A percentile compares a stretch with the other conserved stretches of the same genome.
Evolutionary conservation across 176 grass and related monocot species (phyloP).

Genomic region (Oryza australiensis): DNA sequence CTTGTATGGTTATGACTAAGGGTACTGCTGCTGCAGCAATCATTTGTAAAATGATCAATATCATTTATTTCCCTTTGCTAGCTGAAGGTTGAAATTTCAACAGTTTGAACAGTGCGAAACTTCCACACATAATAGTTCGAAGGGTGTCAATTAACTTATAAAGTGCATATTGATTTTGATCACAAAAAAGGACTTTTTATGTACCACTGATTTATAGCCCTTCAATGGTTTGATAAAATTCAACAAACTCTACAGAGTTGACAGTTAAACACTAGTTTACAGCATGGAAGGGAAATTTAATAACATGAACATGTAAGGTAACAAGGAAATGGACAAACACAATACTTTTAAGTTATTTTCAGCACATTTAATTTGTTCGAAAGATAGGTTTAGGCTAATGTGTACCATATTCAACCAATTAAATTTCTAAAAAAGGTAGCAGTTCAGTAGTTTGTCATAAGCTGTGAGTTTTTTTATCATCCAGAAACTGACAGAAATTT

Average conservation of each 20-base stretch:
- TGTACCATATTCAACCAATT: neutral
- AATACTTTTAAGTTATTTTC: neutral
- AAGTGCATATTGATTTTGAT: neutral
- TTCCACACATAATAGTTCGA: neutral
- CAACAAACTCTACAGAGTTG: neutral
- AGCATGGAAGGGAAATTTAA: neutral
- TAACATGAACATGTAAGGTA: neutral
- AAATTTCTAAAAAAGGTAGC: neutral
- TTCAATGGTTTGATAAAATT: conserved; percentile 6
- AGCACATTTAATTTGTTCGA: neutral
- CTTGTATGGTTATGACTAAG: neutral
- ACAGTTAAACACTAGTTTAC: conserved; percentile 2
- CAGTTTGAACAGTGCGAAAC: neutral
- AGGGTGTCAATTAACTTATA: neutral
- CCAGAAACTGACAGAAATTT: neutral
- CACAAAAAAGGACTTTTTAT: neutral
- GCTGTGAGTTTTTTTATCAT: neutral
- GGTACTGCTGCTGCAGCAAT: neutral
- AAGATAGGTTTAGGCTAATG: neutral
- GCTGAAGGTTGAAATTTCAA: neutral
- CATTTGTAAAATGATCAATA: conserved; percentile 16
- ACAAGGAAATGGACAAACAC: neutral
- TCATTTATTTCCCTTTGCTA: conserved; percentile 12
- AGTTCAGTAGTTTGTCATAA: neutral
- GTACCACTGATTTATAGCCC: neutral